These are phyloP conservation scores for Styphnolobium japonicum DNA, from an alignment of 306 rosid species.

Conservation along the genomic window DNA sequence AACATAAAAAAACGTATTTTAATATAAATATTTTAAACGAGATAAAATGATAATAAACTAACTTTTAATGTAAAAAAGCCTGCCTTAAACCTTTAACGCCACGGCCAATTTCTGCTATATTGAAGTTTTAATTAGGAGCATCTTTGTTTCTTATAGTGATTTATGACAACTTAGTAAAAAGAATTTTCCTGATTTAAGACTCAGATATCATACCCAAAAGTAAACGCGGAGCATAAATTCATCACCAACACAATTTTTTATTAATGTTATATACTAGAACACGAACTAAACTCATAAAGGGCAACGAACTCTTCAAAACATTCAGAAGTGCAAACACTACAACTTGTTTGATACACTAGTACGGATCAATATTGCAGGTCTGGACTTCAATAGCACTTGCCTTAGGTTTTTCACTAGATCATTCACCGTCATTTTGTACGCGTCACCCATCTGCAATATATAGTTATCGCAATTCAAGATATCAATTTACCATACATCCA, in stretches of 20 bases:
- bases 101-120: background rate
- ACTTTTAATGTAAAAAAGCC: too few species aligned
- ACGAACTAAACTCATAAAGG: too few species aligned
- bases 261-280: background rate
- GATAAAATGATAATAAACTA: too few species aligned
- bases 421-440: background rate
- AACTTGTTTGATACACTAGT: conserved; percentile 13
- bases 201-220: too few species aligned
- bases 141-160: background rate
- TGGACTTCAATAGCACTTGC: background rate
- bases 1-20: too few species aligned
- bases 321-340: background rate
- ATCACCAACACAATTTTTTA: too few species aligned
- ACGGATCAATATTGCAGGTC: background rate
- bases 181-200: too few species aligned
- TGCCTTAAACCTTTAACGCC: too few species aligned
- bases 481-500: background rate
- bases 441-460: conserved; percentile 4
- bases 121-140: background rate
- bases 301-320: background rate
- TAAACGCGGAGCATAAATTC: too few species aligned
- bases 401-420: background rate
- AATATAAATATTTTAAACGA: too few species aligned
- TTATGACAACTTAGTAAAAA: too few species aligned
- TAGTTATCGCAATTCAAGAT: background rate